Evolutionary conservation across 352 stramenopile species (phyloP), one percentile per base, ranked within the genome.

Genomic region (Globisporangium parvum): DNA sequence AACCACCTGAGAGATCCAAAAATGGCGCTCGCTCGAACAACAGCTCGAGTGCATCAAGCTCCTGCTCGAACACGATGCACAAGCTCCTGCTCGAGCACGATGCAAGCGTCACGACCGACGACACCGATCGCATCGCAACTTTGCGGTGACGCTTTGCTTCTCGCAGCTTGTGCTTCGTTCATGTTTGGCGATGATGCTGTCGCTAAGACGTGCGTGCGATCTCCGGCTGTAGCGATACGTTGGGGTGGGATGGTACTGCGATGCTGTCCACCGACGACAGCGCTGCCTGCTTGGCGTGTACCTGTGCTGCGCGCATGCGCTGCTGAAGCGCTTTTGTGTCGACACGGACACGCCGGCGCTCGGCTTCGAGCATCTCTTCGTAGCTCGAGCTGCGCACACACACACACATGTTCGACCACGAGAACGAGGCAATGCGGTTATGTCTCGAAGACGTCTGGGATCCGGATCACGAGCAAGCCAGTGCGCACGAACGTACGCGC

Each of bases 321-420:
- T 84, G 70, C 26, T 83, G 70, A 6, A 87, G 57, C 31, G 66
- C 64, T 33, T 78, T 85, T n/a, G 66, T 79, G 47, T 87, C 76
- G 10, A 68, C 18, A 6, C 73, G 70, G 31, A 87, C 49, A 20
- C 76, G 69, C 5, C 53, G 55, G 12, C 76, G 62, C 53, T 87
- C 76, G 17, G 24, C 53, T 21, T 80, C 58, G 8, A 85, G 60
- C 17, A 80, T 53, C 28, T 77, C 59, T 45, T 77, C 76, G 39
- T 77, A 87, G 11, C 31, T 71, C 2, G 59, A 51, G 10, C 66
- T 77, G n/a, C n/a, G n/a, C n/a, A n/a, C n/a, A n/a, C n/a, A n/a
- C n/a, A 18, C 1, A 20, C 14, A 4, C 6, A 11, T 6, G 11
- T 24, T 10, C 12, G 4, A 14, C 21, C 3, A 47, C 12, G 24